phyloP scores from a whole-genome alignment of 2,329 filamentous ascomycete species.

The Aureobasidium lini region DNA sequence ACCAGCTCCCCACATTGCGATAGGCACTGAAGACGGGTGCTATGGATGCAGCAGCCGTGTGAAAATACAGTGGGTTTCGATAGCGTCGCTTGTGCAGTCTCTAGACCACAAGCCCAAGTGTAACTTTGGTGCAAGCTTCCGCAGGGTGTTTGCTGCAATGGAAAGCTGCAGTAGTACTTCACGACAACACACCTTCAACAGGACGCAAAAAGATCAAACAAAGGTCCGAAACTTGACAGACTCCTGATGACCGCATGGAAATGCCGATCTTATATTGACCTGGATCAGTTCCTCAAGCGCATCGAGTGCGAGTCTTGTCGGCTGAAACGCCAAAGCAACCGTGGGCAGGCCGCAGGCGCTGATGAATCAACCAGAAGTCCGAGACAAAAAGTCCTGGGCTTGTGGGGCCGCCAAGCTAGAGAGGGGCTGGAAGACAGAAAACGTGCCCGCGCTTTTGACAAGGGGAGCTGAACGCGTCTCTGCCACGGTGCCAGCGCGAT shows the following conservation, averaged over 20 bases:
- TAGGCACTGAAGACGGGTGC: neutral
- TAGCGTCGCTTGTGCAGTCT: neutral
- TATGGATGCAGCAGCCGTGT: neutral
- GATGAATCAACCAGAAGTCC: neutral
- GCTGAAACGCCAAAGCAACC: slow-evolving; percentile 2
- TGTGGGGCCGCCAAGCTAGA: slow-evolving; percentile 1
- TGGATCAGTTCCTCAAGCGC: neutral
- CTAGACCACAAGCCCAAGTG: neutral
- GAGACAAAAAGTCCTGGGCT: neutral
- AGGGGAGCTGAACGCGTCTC: neutral
- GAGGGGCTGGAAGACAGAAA: neutral
- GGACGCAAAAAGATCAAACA: neutral
- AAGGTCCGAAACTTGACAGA: neutral
- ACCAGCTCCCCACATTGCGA: neutral
- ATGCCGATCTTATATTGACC: neutral
- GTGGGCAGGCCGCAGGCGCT: neutral
- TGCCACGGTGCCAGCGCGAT: neutral
- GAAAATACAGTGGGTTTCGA: neutral
- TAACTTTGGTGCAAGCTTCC: neutral
- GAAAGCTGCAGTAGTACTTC: neutral
- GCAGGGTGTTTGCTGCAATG: neutral
- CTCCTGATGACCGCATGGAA: neutral
- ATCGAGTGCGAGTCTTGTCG: neutral
- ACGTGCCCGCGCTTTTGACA: neutral
- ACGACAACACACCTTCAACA: neutral